Conservation (phyloP, 106 monocot genomes). For the Iris macrosiphon region DNA sequence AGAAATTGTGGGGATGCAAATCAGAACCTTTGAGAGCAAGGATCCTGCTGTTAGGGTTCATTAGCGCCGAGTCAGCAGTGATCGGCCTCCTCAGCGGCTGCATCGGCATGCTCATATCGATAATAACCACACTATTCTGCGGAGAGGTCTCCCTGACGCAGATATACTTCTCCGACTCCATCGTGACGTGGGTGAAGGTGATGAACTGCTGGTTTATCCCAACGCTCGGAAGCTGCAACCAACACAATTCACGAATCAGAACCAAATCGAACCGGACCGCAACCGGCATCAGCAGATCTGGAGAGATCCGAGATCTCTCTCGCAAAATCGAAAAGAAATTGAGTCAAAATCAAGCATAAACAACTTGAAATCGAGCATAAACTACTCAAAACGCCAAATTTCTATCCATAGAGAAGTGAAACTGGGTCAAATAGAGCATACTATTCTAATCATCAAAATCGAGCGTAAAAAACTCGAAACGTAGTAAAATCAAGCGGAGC, state of each 20-base stretch:
- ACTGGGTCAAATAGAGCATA: no score
- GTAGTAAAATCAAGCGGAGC: no score
- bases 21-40: conserved; percentile 99
- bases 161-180: conserved; percentile 98
- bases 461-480: no score
- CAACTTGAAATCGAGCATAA: no score
- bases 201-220: conserved; percentile 92
- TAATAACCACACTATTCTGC: conserved; percentile 93
- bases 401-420: no score
- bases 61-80: conserved; percentile 90
- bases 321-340: neutral
- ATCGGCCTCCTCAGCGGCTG: conserved; percentile 96
- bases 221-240: conserved; percentile 66
- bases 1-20: no score
- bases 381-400: no score
- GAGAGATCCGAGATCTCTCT: neutral
- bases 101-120: conserved; percentile 88
- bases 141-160: conserved; percentile 97
- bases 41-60: conserved; percentile 91
- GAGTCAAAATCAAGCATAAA: no score
- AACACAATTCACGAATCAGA: neutral
- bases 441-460: no score
- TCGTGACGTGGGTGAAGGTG: conserved; percentile 95
- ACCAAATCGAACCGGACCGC: neutral
- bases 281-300: neutral